Evolutionary conservation across 768 basidiomycete species (phyloP).

Genomic region (Mycena venus): DNA sequence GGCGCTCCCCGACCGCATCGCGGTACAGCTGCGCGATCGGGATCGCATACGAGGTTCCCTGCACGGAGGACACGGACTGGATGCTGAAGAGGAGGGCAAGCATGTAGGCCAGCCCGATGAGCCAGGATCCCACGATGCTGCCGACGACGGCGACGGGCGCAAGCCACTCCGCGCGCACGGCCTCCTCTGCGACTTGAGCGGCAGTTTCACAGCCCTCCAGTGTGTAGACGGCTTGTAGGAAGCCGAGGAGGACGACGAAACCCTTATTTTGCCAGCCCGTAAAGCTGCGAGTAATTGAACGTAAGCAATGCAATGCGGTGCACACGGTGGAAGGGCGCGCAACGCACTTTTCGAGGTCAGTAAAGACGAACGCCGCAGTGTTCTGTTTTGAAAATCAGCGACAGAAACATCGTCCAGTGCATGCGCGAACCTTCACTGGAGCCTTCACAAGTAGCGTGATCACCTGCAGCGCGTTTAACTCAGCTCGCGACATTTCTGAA

Average conservation of each 20-base stretch:
- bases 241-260: slow-evolving; percentile 71
- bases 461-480: slow-evolving; percentile 33
- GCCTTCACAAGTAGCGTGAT: slow-evolving; percentile 70
- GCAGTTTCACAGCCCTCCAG: slow-evolving; percentile 75
- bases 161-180: slow-evolving; percentile 66
- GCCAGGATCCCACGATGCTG: slow-evolving; percentile 68
- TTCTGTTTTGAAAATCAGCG: slow-evolving; percentile 52
- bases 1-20: slow-evolving; percentile 62
- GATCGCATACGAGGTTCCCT: slow-evolving; percentile 65
- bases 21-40: slow-evolving; percentile 71
- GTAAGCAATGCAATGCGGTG: background rate
- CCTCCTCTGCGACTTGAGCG: slow-evolving; percentile 75
- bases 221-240: slow-evolving; percentile 71
- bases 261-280: slow-evolving; percentile 67
- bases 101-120: slow-evolving; percentile 70
- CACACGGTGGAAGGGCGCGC: background rate
- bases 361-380: slow-evolving; percentile 65
- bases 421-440: slow-evolving; percentile 58
- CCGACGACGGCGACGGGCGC: slow-evolving; percentile 70
- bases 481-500: background rate
- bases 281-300: slow-evolving; percentile 50
- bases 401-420: background rate
- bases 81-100: slow-evolving; percentile 70
- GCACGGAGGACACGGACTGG: slow-evolving; percentile 64
- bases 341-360: slow-evolving; percentile 66